Conservation (phyloP, 2,329 filamentous ascomycete genomes). For the Cladosporium phlei region DNA sequence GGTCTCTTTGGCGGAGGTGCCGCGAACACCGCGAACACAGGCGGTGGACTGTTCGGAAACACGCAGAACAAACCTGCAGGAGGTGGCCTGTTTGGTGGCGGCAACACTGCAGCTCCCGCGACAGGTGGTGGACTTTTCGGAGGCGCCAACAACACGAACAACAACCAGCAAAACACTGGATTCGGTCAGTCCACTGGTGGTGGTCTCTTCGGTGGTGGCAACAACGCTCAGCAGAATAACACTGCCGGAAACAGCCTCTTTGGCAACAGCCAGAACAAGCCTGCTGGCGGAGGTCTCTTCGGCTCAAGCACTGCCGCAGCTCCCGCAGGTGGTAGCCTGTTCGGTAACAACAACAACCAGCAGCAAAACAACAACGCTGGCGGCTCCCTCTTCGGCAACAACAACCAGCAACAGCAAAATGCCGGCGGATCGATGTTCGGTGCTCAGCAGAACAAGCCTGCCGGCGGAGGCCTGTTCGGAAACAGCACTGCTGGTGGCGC, state of each 20-base stretch:
- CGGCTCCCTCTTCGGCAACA: conserved; percentile 39
- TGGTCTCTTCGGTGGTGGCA: conserved; percentile 35
- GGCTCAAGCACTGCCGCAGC: conserved; percentile 28
- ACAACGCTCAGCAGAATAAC: conserved; percentile 25
- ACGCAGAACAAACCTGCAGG: conserved; percentile 23
- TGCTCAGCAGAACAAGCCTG: conserved; percentile 20
- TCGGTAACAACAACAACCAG: conserved; percentile 22
- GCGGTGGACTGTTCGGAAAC: conserved; percentile 40
- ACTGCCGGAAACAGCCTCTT: conserved; percentile 30
- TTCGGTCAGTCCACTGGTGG: conserved; percentile 37
- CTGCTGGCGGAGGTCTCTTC: conserved; percentile 39
- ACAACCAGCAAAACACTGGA: conserved; percentile 19
- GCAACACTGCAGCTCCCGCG: conserved; percentile 37
- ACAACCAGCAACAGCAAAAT: conserved; percentile 48
- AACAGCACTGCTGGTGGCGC: conserved; percentile 33
- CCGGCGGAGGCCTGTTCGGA: conserved; percentile 36
- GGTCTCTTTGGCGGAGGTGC: conserved; percentile 42
- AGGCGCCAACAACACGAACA: conserved; percentile 25
- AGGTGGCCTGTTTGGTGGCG: conserved; percentile 40
- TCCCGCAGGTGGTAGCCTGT: conserved; percentile 18
- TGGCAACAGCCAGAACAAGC: conserved; percentile 26
- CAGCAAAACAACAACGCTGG: conserved; percentile 18
- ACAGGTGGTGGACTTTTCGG: conserved; percentile 41
- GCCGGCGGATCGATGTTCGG: conserved; percentile 33
- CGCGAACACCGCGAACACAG: conserved; percentile 32